These are phyloP conservation scores for Aureobasidium namibiae DNA, from an alignment of 2,329 filamentous ascomycete genomes.

Conservation along the genomic window DNA sequence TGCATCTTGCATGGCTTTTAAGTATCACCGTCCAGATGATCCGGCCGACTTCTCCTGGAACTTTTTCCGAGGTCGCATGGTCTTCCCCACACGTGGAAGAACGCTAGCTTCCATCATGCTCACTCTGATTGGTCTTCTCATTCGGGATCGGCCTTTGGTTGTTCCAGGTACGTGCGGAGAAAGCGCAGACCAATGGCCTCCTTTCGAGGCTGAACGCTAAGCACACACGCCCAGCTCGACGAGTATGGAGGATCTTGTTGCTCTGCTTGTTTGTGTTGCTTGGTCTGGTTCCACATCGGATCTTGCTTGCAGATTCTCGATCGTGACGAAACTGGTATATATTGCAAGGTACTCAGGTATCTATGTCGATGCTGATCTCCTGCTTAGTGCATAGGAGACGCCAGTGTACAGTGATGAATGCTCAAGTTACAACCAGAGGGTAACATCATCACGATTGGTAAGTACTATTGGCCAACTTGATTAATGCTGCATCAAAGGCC, in stretches of 20 bases:
- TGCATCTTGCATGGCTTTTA: neutral
- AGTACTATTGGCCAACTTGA: neutral
- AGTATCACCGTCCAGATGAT: neutral
- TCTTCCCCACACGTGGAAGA: neutral
- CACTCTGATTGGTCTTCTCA: neutral
- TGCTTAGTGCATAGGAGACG: neutral
- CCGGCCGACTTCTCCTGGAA: neutral
- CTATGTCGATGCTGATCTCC: neutral
- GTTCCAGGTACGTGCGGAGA: neutral
- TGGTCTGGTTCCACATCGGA: neutral
- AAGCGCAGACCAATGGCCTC: neutral
- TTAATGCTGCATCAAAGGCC: neutral
- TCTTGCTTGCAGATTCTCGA: too few species aligned
- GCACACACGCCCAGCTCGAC: neutral
- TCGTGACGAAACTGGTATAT: neutral
- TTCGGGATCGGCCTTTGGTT: constrained; percentile 1
- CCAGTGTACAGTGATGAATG: neutral
- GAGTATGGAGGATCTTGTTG: neutral
- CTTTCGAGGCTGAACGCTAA: neutral
- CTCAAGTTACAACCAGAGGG: too few species aligned
- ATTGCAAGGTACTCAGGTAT: neutral
- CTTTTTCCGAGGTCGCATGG: neutral
- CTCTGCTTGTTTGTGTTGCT: neutral
- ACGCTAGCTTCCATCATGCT: neutral
- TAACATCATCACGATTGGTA: neutral